Percentiles rank a stretch among this genome's conserved stretches.
Conservation (phyloP, 176 grass and related monocot genomes). For the Eleusine indica region DNA sequence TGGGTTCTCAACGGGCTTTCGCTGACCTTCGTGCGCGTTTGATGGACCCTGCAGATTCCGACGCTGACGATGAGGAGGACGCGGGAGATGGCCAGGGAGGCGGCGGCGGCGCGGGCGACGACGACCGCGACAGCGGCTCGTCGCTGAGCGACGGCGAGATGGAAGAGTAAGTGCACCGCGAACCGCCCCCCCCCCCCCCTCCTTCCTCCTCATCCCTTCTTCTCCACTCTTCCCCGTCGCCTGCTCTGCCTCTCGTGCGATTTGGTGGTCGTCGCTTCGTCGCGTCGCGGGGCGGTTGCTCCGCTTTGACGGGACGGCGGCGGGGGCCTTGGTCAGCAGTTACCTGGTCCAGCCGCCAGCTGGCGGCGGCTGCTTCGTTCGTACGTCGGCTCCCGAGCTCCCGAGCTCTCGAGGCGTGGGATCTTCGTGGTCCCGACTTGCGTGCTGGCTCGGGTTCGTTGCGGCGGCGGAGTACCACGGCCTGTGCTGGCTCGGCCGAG, state of each 20-base stretch:
- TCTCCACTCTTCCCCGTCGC: not conserved
- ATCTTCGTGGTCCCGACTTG: slow-evolving; percentile 42
- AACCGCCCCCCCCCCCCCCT: too few species aligned
- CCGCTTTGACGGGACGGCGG: not conserved
- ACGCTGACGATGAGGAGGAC: slow-evolving; percentile 45
- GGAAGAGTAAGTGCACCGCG: slow-evolving; percentile 48
- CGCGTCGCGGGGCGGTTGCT: slow-evolving; percentile 30
- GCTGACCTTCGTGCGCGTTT: slow-evolving; percentile 36
- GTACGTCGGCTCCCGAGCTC: slow-evolving; percentile 7
- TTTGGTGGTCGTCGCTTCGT: slow-evolving; percentile 44
- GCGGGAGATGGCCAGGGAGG: not conserved
- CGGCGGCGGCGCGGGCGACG: slow-evolving; percentile 25
- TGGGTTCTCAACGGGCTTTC: slow-evolving; percentile 10
- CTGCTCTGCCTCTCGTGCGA: slow-evolving; percentile 38
- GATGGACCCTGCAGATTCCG: slow-evolving; percentile 49
- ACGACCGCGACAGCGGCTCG: slow-evolving; percentile 42
- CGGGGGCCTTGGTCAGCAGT: not conserved
- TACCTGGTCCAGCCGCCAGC: not conserved
- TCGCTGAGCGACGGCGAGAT: slow-evolving; percentile 50
- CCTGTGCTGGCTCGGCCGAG: slow-evolving; percentile 7
- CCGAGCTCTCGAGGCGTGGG: slow-evolving; percentile 29
- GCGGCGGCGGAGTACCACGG: slow-evolving; percentile 1
- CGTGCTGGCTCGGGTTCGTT: slow-evolving; percentile 6
- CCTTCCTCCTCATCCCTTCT: not conserved
- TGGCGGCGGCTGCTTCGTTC: slow-evolving; percentile 9